Percentiles rank a stretch among this genome's conserved stretches.
Conservation (phyloP, 768 basidiomycete species). For the Calvatia gigantea region DNA sequence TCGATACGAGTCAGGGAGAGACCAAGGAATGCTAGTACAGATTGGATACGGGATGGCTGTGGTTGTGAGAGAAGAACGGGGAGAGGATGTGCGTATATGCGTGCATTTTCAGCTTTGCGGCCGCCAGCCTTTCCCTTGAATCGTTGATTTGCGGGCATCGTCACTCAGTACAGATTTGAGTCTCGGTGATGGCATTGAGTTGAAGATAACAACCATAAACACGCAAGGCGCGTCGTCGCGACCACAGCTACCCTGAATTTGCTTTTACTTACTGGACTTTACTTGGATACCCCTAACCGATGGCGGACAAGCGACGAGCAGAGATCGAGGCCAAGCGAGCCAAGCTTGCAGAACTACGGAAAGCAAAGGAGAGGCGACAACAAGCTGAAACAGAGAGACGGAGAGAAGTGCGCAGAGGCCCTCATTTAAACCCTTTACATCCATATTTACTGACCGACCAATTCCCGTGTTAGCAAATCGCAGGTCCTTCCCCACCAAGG, state of each 20-base stretch:
- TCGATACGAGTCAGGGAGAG: conserved; percentile 55
- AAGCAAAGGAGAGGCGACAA: conserved; percentile 70
- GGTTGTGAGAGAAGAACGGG: conserved; percentile 48
- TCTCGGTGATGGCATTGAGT: not conserved
- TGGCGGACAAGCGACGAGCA: conserved; percentile 68
- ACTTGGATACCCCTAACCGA: conserved; percentile 10
- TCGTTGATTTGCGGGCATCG: conserved; percentile 28
- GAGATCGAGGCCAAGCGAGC: conserved; percentile 91
- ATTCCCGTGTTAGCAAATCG: conserved; percentile 4
- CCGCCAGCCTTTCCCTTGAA: conserved; percentile 50
- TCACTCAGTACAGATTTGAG: conserved; percentile 50
- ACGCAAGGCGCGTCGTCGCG: not conserved
- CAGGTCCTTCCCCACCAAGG: conserved; percentile 33
- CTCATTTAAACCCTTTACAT: not conserved
- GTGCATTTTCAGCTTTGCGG: conserved; percentile 59
- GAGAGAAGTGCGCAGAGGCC: conserved; percentile 30
- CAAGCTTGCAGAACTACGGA: conserved; percentile 81
- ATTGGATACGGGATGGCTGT: conserved; percentile 38
- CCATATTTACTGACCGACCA: not conserved
- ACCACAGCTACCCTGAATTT: not conserved
- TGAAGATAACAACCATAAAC: not conserved
- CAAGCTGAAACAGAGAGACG: conserved; percentile 46
- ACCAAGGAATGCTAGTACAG: conserved; percentile 52
- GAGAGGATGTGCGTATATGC: conserved; percentile 68
- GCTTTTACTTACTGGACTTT: not conserved